Base-by-base conservation (phyloP, 2,329 filamentous ascomycete species). In the Fusarium liriodendri region DNA sequence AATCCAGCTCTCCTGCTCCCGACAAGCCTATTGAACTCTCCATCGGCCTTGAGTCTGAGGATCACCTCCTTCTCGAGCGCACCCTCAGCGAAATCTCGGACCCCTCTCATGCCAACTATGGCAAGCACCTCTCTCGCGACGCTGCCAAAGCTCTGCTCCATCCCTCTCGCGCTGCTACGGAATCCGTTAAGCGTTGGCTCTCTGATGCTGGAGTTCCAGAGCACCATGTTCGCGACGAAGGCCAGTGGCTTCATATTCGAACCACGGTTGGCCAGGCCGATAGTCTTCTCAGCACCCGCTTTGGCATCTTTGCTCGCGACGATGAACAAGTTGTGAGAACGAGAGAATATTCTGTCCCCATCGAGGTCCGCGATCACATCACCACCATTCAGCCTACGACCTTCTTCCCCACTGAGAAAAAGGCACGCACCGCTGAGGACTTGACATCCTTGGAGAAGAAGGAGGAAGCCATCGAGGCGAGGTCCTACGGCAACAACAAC, bases 301-400 rank as follows among this genome's bases (percentile, higher is more conserved):
- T 88, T 72, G 78, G 77, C 16, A 77, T 83, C 72, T 84, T 83
- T 52, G 35, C 76, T 42, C 76, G 77, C 2, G 67, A 67, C 40
- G 83, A 84, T 64, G 87, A 85, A 69, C 81, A 82, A n/a, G 85
- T 86, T 62, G 79, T 84, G 9, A 79, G 82, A 11, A 81, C 83
- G 1, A 76, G 80, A 6, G 77, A 80, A 27, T 84, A 87, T 70
- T 81, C 81, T 4, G 78, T 87, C 1, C 85, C 86, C 0, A 71
- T 63, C 1, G 72, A 78, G 14, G 77, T 80, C 7, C 73, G 77
- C 9, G 66, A 69, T 6, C 73, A 81, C n/a, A 78, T 81, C 73
- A 83, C 87, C 63, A 79, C 87, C 18, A 84, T 89, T 52, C 85
- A 87, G 27, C 87, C 87, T 0, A 89, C 87, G 1, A 87, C 83